These are phyloP conservation scores for Paramecium octaurelia DNA, from an alignment of 73 alveolate species.

Conservation along the genomic window DNA sequence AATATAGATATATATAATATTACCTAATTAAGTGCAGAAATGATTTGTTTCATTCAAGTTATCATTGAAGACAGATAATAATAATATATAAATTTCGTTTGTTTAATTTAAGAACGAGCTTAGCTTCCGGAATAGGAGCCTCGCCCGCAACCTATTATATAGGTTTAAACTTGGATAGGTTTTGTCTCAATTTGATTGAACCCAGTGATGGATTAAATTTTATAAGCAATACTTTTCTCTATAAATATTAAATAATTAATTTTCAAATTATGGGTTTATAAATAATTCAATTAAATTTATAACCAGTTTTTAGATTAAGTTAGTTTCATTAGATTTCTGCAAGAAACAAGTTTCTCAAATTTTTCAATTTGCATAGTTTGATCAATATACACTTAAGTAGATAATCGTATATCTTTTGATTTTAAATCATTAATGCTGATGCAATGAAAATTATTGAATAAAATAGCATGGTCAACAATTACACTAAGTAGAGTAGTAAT, in stretches of 20 bases:
- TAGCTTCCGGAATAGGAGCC: constrained; percentile 53
- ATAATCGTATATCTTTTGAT: neutral
- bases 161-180: constrained; percentile 47
- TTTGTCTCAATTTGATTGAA: neutral
- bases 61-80: neutral
- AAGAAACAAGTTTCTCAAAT: neutral
- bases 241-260: neutral
- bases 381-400: neutral
- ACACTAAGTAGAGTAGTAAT: neutral
- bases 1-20: too few species aligned
- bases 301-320: neutral
- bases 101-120: constrained; percentile 4
- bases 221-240: neutral
- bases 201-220: neutral
- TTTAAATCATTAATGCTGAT: neutral
- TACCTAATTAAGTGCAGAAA: too few species aligned
- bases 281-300: neutral
- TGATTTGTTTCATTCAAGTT: too few species aligned
- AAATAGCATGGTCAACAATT: neutral
- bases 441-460: neutral
- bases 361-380: neutral
- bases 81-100: neutral
- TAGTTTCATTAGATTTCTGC: too few species aligned
- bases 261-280: neutral
- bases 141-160: constrained; percentile 45